These are phyloP conservation scores for Solanum hybrid DNA, from an alignment of 305 asterid species.

Conservation along the genomic window DNA sequence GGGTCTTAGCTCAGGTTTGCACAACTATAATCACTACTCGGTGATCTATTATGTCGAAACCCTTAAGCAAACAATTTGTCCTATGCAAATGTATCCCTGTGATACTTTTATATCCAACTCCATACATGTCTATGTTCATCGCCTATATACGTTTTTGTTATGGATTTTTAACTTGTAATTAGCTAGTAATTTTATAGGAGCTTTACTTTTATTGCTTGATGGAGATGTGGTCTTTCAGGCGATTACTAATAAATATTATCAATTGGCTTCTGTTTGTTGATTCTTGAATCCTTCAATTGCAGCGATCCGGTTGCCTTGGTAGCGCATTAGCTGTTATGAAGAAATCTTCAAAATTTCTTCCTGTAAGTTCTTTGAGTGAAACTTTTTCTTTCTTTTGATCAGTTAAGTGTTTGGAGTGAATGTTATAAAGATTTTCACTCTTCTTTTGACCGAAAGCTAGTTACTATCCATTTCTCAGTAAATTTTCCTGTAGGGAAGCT, in stretches of 20 bases:
- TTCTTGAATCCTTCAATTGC: constrained; percentile 23
- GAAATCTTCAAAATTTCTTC: constrained; percentile 88
- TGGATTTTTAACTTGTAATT: background rate
- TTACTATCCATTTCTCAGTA: background rate
- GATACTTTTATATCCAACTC: background rate
- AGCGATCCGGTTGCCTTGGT: constrained; percentile 97
- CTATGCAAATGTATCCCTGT: background rate
- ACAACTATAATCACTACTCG: background rate
- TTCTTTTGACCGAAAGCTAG: background rate
- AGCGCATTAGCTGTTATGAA: constrained; percentile 92
- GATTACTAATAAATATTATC: background rate
- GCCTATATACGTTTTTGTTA: background rate
- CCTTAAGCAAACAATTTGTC: background rate
- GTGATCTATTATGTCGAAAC: background rate
- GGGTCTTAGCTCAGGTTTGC: constrained; percentile 91
- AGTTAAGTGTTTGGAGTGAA: background rate
- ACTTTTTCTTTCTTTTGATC: background rate
- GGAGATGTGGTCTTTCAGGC: background rate
- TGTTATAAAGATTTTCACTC: background rate
- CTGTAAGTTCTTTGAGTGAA: constrained; percentile 35
- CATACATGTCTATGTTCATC: background rate
- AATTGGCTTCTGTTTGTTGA: background rate
- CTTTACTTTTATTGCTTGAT: background rate
- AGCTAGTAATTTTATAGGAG: background rate
- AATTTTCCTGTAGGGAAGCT: background rate